Conservation (phyloP, 139 green algal genomes). For the Picochlorum sp. region DNA sequence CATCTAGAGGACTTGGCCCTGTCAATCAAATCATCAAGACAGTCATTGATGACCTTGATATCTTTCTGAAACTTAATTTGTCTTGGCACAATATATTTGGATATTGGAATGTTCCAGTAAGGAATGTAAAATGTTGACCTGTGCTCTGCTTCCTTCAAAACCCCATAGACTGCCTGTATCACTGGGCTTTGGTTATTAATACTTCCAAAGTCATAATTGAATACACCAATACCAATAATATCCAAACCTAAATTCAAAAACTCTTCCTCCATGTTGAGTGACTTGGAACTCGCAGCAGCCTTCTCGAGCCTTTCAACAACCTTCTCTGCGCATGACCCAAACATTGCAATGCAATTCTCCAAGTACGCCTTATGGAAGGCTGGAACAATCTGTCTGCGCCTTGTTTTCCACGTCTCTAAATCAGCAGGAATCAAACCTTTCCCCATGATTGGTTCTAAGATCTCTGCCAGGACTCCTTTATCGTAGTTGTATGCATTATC, state of each 20-base stretch:
- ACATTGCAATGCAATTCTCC: slow-evolving; percentile 79
- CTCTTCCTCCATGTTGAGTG: slow-evolving; percentile 92
- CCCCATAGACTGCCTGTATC: slow-evolving; percentile 94
- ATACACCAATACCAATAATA: slow-evolving; percentile 98
- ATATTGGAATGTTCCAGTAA: slow-evolving; percentile 83
- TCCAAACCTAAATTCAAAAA: slow-evolving; percentile 92
- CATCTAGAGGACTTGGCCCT: slow-evolving; percentile 42
- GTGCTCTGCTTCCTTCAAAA: slow-evolving; percentile 97
- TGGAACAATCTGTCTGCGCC: slow-evolving; percentile 82
- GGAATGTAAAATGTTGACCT: slow-evolving; percentile 97
- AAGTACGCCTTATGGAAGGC: slow-evolving; percentile 95
- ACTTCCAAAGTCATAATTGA: slow-evolving; percentile 98
- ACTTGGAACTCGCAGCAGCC: slow-evolving; percentile 15
- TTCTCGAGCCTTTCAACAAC: slow-evolving; percentile 59
- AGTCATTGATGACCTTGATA: slow-evolving; percentile 80
- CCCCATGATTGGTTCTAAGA: slow-evolving; percentile 99
- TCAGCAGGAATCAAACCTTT: slow-evolving; percentile 96
- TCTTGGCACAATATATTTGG: slow-evolving; percentile 40
- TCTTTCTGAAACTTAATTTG: slow-evolving; percentile 31
- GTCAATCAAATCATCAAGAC: slow-evolving; percentile 82
- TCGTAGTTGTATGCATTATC: slow-evolving; percentile 92
- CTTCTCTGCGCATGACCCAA: slow-evolving; percentile 57
- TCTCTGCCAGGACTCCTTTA: slow-evolving; percentile 97
- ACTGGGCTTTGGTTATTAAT: slow-evolving; percentile 88
- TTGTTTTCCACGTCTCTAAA: slow-evolving; percentile 78